Conservation (phyloP, 495 filamentous ascomycete species). For the Talaromyces thailandensis region DNA sequence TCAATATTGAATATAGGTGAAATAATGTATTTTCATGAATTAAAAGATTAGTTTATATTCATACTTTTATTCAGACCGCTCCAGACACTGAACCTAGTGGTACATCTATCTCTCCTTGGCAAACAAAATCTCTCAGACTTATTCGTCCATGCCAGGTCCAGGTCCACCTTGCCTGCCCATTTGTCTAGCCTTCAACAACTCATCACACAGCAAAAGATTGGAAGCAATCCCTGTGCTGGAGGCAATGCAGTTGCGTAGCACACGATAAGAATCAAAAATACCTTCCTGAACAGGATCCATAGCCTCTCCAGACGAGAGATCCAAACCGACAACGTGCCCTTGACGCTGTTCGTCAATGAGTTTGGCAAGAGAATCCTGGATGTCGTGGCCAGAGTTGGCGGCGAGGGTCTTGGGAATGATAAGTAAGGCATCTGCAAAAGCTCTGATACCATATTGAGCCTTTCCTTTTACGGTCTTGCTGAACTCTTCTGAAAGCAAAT, state of each 20-base stretch:
- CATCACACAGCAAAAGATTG: slow-evolving; percentile 92
- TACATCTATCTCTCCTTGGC: not conserved
- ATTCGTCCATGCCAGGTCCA: slow-evolving; percentile 34
- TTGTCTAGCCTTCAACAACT: slow-evolving; percentile 94
- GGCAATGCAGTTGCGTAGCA: slow-evolving; percentile 84
- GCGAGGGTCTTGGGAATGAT: slow-evolving; percentile 96
- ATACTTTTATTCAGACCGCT: not conserved
- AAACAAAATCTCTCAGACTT: slow-evolving; percentile 10
- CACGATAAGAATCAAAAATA: slow-evolving; percentile 93
- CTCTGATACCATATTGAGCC: slow-evolving; percentile 87
- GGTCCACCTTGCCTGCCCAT: slow-evolving; percentile 54
- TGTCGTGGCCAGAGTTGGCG: slow-evolving; percentile 91
- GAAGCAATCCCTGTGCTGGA: slow-evolving; percentile 92
- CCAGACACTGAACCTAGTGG: not conserved
- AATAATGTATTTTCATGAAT: not conserved
- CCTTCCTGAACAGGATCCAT: slow-evolving; percentile 95
- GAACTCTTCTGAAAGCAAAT: slow-evolving; percentile 76
- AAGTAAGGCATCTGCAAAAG: slow-evolving; percentile 88
- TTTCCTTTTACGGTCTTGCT: slow-evolving; percentile 89
- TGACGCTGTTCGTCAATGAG: slow-evolving; percentile 80
- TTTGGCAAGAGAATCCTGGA: slow-evolving; percentile 81
- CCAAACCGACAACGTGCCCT: slow-evolving; percentile 78
- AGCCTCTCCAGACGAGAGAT: slow-evolving; percentile 75
- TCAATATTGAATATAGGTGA: not conserved
- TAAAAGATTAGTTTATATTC: slow-evolving; percentile 5